Evolutionary conservation across 805 yeast genomes (phyloP), one percentile per base, ranked within the genome.

Genomic region (Isabelozyma pseudorhagii): DNA sequence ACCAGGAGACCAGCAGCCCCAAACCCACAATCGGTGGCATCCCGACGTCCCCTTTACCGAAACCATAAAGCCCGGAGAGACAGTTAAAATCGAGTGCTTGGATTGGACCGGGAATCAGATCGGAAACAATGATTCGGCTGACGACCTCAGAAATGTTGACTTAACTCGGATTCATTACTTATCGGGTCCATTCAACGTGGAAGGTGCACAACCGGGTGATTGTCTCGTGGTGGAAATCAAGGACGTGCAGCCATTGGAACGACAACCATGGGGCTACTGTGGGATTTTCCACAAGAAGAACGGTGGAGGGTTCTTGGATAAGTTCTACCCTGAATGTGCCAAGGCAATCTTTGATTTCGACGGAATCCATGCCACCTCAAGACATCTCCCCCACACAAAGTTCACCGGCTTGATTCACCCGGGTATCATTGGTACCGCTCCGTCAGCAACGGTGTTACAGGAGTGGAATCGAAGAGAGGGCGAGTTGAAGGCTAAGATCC

Each of bases 71-170:
- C 80, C 66, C 18, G 72, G 74, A n/a, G 75, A 73, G 51, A 63
- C 75, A 5, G 75, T 74, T 54, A 76, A 75, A 50, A 63, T 77
- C 39, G 82, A 78, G 54, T 78, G 82, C 53, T 66, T 78, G 44
- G 82, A 78, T 53, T 78, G 82, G 82, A 78, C 82, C 7, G 82
- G 82, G 10, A 78, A 78, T 47, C 82, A 78, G 59, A 67, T 78
- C 46, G 64, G 64, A 10, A 77, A 78, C 59, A 68, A 68, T 54
- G 81, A 78, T 52, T 56, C 62, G 38, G 81, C 82, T 25, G 80
- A 78, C 57, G 82, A 78, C 55, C 65, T 78, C 53, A 69, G 64
- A 50, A 51, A 72, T 52, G 74, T 71, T 45, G 81, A 78, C 57
- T 63, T 78, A 25, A 67, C 77, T 5, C 61, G 67, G 49, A 75